Evolutionary conservation across 116 monocot species (phyloP), one percentile per base, ranked within the genome.

Genomic region (Cymodocea nodosa): DNA sequence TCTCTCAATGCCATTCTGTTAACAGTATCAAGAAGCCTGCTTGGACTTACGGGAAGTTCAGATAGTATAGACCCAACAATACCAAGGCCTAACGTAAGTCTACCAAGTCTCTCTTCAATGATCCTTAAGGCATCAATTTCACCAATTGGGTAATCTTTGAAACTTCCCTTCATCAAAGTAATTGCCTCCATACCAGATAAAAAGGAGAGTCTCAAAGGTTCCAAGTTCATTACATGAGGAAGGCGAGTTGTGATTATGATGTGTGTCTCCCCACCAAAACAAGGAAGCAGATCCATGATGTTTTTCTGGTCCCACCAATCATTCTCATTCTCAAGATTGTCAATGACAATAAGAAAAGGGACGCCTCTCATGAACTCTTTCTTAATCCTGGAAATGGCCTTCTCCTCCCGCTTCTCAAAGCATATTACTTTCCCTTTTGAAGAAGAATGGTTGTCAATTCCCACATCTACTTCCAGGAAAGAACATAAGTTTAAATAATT

Each of bases 181-280:
- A 94, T 64, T 40, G 94, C 89, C 71, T 94, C 94, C 17, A 77
- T 54, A 34, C 84, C 94, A 15, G 94, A 94, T 69, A 94, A 76
- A 56, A 84, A 94, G 14, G 89, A 84, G 56, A 94, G 89, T 25
- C 82, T 94, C 84, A 85, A 75, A 0, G 94, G 67, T 65, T 68
- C 59, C 23, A 87, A 50, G 48, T 78, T 70, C 75, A 80, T 61
- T n/a, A 85, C 20, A n/a, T 10, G 18, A 35, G 88, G 66, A 52
- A 88, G 66, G 20, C 81, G 73, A 7, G 89, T 81, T 25, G 93
- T 81, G 70, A 93, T 82, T 16, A 93, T 75, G 51, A 88, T 70
- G 60, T 93, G 93, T 23, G 79, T 83, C 8, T 71, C 75, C 17
- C 74, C 71, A 19, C 77, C 80, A 23, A 81, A 79, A 52, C 14